Conservation (phyloP, 2,329 filamentous ascomycete genomes). For the Tothia fuscella region DNA sequence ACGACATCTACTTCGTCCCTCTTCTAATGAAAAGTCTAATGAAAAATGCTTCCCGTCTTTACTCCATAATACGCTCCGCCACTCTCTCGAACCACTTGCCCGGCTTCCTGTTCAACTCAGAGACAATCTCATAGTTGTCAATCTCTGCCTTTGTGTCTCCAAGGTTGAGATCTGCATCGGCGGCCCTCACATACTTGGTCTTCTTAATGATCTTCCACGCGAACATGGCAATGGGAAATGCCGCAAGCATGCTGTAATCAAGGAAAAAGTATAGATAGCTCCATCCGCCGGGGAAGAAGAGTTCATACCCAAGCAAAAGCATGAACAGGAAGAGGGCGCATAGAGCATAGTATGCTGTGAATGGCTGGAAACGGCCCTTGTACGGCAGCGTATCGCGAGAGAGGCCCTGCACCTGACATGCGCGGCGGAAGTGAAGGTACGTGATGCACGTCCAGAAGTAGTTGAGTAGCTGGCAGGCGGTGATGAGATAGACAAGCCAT, state of each 20-base stretch:
- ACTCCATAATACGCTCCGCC: conserved; percentile 1
- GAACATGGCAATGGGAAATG: not conserved
- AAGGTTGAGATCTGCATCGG: conserved; percentile 8
- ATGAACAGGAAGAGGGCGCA: conserved; percentile 24
- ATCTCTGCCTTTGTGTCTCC: conserved; percentile 9
- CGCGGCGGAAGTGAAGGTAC: conserved; percentile 48
- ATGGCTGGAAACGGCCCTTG: conserved; percentile 24
- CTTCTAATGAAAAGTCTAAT: too few relatives aligned
- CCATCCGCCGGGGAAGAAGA: conserved; percentile 32
- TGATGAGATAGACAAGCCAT: conserved; percentile 44
- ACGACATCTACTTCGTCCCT: too few relatives aligned
- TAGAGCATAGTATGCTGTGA: conserved; percentile 46
- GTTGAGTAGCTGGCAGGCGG: conserved; percentile 48
- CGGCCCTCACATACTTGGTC: conserved; percentile 10
- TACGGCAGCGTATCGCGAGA: conserved; percentile 46
- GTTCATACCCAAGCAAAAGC: conserved; percentile 44
- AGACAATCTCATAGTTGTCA: conserved; percentile 8
- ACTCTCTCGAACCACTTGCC: conserved; percentile 5
- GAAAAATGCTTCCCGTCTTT: not conserved
- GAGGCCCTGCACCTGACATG: conserved; percentile 38
- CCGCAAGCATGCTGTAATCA: conserved; percentile 30
- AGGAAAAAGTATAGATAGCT: conserved; percentile 32
- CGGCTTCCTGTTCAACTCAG: not conserved
- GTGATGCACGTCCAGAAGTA: conserved; percentile 49
- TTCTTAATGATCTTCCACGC: conserved; percentile 10